phyloP scores from a whole-genome alignment of 1,139 yeast species.

The Zhuliangozyma blackwelliae region DNA sequence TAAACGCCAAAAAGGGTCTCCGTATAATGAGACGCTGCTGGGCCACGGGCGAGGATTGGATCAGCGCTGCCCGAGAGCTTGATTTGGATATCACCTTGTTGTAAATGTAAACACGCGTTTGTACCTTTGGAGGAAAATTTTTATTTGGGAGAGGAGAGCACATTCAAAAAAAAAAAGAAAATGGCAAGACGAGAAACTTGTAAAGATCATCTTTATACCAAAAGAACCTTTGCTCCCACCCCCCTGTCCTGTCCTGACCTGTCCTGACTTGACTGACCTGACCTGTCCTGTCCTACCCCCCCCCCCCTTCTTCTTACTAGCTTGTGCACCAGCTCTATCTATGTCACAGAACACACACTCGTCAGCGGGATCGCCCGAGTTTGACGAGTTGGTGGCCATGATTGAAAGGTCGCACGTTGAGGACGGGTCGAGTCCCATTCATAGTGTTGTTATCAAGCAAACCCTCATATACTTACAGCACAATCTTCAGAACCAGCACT shows the following conservation, averaged over 20 bases:
- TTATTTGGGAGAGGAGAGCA: no score
- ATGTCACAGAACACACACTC: no score
- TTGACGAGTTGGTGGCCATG: conserved; percentile 18
- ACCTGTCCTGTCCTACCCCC: no score
- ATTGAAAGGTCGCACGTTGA: conserved; percentile 22
- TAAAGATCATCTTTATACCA: no score
- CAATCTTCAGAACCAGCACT: conserved; percentile 29
- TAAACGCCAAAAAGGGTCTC: conserved; percentile 46
- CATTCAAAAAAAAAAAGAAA: no score
- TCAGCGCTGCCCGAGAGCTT: conserved; percentile 41
- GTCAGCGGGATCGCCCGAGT: conserved; percentile 19
- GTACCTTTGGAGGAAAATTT: no score
- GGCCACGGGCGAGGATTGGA: conserved; percentile 56
- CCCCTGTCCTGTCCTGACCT: no score
- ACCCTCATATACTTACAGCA: conserved; percentile 23
- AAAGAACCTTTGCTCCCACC: no score
- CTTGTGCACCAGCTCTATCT: no score
- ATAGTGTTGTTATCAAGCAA: conserved; percentile 22
- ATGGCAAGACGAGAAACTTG: no score
- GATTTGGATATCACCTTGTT: conserved; percentile 48
- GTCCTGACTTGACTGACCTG: no score
- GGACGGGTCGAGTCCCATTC: conserved; percentile 22
- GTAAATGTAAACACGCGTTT: conserved; percentile 10
- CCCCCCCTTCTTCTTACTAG: no score
- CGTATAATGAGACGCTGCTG: conserved; percentile 53